phyloP scores from a whole-genome alignment of 805 yeast species.

The Sugiyamaella marilandica region DNA sequence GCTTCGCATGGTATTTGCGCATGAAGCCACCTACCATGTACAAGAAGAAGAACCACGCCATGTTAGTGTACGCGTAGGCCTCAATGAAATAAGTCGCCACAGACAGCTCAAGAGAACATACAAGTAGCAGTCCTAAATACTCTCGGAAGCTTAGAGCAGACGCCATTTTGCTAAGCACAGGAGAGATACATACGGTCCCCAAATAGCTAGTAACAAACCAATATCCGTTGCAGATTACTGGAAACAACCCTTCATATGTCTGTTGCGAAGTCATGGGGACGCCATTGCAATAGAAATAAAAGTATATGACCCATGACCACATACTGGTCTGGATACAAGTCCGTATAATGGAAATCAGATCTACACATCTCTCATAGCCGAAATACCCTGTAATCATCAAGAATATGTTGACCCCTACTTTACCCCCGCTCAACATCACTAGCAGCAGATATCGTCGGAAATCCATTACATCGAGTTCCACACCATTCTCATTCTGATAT shows the following conservation, averaged over 20 bases:
- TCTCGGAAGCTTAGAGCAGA: not conserved
- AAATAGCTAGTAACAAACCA: conserved; percentile 7
- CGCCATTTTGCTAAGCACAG: not conserved
- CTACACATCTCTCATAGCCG: not conserved
- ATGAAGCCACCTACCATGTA: conserved; percentile 1
- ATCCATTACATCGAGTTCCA: not conserved
- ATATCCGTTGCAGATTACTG: not conserved
- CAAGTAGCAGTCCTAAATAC: not conserved
- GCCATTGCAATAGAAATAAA: not conserved
- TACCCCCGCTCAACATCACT: not conserved
- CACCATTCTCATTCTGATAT: not conserved
- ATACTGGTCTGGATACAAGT: conserved; percentile 1
- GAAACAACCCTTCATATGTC: not conserved
- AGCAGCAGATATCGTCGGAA: not conserved
- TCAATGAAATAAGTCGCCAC: not conserved
- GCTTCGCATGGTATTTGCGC: not conserved
- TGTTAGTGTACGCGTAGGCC: not conserved
- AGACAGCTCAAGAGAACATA: not conserved
- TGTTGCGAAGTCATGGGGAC: not conserved
- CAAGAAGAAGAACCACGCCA: not conserved
- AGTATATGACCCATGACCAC: conserved; percentile 2
- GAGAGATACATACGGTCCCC: not conserved
- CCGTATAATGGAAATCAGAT: not conserved
- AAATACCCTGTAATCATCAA: conserved; percentile 6
- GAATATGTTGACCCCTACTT: conserved; percentile 7